phyloP scores from a whole-genome alignment of 176 grass and related monocot genomes.

The Calamus simplicifolius region DNA sequence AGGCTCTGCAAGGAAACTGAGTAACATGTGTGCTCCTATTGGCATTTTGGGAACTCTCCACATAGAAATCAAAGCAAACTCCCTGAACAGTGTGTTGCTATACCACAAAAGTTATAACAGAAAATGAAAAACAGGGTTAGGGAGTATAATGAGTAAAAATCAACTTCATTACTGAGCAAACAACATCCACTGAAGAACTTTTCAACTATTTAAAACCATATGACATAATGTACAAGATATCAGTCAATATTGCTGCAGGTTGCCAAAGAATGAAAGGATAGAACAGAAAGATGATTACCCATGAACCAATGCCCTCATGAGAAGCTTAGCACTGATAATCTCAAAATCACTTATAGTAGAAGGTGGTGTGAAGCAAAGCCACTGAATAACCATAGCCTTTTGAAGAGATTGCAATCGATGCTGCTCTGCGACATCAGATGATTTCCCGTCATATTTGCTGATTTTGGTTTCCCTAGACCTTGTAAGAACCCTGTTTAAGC shows the following conservation, averaged over 20 bases:
- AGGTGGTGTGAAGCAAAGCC: constrained; percentile 95
- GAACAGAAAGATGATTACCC: constrained; percentile 38
- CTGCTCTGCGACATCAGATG: constrained; percentile 59
- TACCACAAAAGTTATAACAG: constrained; percentile 26
- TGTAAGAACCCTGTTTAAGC: constrained; percentile 59
- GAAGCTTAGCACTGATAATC: constrained; percentile 72
- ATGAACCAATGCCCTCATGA: constrained; percentile 78
- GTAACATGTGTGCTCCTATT: constrained; percentile 83
- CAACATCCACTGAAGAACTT: background rate
- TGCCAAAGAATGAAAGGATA: no score
- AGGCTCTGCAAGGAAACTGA: constrained; percentile 88
- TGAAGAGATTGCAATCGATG: constrained; percentile 86
- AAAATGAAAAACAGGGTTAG: constrained; percentile 22
- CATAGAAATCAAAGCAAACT: constrained; percentile 93
- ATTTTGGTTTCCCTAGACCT: constrained; percentile 73
- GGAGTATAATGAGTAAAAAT: background rate
- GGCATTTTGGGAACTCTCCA: constrained; percentile 82
- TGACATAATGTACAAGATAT: background rate
- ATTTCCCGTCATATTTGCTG: constrained; percentile 38
- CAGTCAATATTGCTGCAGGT: no score
- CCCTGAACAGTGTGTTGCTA: constrained; percentile 90
- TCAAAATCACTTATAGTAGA: constrained; percentile 57
- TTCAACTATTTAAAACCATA: constrained; percentile 1
- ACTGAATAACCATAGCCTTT: constrained; percentile 93
- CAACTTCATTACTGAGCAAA: no score